Evolutionary conservation across 2,329 filamentous ascomycete genomes (phyloP).

Genomic region (Cladophialophora yegresii): DNA sequence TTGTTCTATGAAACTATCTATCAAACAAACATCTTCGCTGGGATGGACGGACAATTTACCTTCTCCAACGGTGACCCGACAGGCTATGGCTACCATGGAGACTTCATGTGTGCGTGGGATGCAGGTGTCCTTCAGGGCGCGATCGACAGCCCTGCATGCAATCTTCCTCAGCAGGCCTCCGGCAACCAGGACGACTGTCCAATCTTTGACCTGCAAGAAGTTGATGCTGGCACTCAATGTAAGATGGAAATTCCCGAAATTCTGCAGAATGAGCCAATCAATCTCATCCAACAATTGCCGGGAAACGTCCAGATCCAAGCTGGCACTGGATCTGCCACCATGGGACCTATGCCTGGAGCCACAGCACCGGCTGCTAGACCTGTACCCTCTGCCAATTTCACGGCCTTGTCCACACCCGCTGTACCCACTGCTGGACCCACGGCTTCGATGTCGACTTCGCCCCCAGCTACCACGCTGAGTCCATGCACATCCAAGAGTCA

Average conservation of each 20-base stretch:
- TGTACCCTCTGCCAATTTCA: constrained; percentile 9
- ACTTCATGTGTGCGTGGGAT: constrained; percentile 44
- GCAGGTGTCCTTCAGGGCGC: constrained; percentile 65
- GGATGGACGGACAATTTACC: constrained; percentile 68
- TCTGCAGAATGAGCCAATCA: constrained; percentile 56
- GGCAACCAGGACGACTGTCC: constrained; percentile 73
- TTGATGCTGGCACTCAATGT: constrained; percentile 59
- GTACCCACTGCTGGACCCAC: constrained; percentile 16
- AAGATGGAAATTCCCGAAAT: constrained; percentile 59
- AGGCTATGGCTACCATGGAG: constrained; percentile 58
- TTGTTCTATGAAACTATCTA: constrained; percentile 87
- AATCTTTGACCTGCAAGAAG: constrained; percentile 69
- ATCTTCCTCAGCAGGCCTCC: constrained; percentile 54
- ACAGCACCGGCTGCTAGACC: constrained; percentile 7
- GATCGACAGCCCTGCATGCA: constrained; percentile 66
- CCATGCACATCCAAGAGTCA: not conserved
- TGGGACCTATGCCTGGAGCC: constrained; percentile 13
- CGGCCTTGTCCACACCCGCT: constrained; percentile 6
- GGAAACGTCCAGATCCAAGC: constrained; percentile 59
- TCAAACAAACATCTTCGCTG: constrained; percentile 67
- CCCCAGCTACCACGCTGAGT: constrained; percentile 12
- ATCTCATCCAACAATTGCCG: constrained; percentile 63
- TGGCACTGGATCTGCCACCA: constrained; percentile 47
- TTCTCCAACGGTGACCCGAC: constrained; percentile 60
- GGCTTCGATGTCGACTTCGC: constrained; percentile 11